These are phyloP conservation scores for Penicillium sp. DNA, from an alignment of 2,329 filamentous ascomycete species.

Conservation along the genomic window DNA sequence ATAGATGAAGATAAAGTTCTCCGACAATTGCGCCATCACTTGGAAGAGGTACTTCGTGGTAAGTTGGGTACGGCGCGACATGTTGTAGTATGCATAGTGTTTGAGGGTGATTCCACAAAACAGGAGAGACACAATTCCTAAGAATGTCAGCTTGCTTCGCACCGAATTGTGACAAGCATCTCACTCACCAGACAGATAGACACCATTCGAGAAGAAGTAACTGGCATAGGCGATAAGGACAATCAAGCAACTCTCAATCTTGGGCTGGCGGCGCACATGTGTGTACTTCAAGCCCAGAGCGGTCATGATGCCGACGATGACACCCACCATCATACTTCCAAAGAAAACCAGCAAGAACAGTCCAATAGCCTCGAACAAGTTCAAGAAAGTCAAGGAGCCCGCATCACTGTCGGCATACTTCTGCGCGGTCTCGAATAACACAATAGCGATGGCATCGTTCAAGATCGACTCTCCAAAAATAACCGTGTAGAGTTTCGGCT, in stretches of 20 bases:
- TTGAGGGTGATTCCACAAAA: conserved; percentile 98
- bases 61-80: conserved; percentile 93
- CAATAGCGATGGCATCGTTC: conserved; percentile 96
- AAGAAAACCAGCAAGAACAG: conserved; percentile 96
- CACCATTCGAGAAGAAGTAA: conserved; percentile 94
- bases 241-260: conserved; percentile 92
- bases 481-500: conserved; percentile 97
- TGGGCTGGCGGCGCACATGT: conserved; percentile 80
- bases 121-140: conserved; percentile 89
- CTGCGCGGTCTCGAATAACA: conserved; percentile 95
- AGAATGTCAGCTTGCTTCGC: too few relatives aligned
- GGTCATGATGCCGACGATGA: conserved; percentile 75
- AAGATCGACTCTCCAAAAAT: conserved; percentile 98
- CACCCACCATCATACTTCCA: conserved; percentile 79
- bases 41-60: conserved; percentile 98
- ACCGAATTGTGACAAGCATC: too few relatives aligned
- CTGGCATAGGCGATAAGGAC: conserved; percentile 90
- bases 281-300: conserved; percentile 90
- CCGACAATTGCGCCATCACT: conserved; percentile 83
- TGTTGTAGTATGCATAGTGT: conserved; percentile 99
- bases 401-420: conserved; percentile 67
- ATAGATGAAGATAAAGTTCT: conserved; percentile 99
- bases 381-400: conserved; percentile 65
- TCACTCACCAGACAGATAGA: conserved; percentile 91
- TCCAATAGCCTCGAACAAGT: conserved; percentile 81